Percentiles rank a stretch among this genome's conserved stretches.
These are phyloP conservation scores for Fusarium brevicatenulatum DNA, from an alignment of 2,329 filamentous ascomycete species.

Conservation along the genomic window DNA sequence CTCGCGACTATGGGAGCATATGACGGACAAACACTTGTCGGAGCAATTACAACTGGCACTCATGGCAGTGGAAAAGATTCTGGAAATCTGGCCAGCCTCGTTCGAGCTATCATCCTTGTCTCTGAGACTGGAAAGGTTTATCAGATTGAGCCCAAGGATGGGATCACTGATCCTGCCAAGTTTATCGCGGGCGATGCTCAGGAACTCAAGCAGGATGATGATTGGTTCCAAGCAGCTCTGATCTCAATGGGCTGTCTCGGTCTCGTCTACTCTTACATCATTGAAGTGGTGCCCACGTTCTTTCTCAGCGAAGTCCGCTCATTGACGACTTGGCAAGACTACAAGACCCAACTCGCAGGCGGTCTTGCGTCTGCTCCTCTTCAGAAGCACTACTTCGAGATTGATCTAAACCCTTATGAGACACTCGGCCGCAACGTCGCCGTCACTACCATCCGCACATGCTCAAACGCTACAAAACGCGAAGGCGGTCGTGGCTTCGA, in stretches of 20 bases:
- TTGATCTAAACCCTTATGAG: background rate
- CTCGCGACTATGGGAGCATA: background rate
- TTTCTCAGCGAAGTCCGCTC: background rate
- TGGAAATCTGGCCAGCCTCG: background rate
- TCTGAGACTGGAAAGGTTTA: background rate
- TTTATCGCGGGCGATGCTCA: background rate
- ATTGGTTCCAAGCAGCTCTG: background rate
- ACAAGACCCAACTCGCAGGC: background rate
- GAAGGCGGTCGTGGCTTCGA: background rate
- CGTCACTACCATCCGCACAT: rapidly evolving
- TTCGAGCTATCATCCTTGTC: background rate
- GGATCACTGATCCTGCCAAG: background rate
- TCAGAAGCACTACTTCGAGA: background rate
- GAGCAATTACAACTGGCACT: background rate
- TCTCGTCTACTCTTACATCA: background rate
- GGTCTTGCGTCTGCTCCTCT: background rate
- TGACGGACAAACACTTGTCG: background rate
- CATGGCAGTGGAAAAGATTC: background rate
- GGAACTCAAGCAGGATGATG: background rate
- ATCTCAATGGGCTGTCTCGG: background rate
- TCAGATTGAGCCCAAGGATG: background rate
- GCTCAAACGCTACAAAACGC: background rate
- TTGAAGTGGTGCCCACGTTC: background rate
- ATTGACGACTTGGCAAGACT: background rate
- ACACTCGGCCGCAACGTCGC: background rate